Base-by-base conservation (phyloP, 805 yeast species). In the Yamadazyma laniorum region DNA sequence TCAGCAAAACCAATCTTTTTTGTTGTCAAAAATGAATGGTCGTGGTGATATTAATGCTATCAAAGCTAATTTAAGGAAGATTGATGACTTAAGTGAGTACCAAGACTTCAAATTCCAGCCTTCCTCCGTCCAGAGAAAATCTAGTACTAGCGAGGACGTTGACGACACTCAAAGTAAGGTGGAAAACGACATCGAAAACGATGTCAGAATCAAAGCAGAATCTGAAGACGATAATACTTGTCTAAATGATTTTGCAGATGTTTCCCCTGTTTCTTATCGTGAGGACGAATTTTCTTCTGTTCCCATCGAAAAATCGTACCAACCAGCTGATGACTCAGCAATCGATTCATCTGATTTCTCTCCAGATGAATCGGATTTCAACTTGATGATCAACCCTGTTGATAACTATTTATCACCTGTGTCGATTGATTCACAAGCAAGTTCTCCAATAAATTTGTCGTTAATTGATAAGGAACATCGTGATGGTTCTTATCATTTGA, bases 381-480 rank as follows among this genome's bases (percentile, higher is more conserved):
- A 37, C 29, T 17, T 33, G 9, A 23, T 25, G 9, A 14, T 34
- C 5, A 40, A 39, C 26, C 36, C 39, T 18, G 26, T 34, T 19
- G 47, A 47, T 25, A 35, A 60, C 54, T 67, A 65, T 46, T 56
- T 67, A 39, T 64, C 71, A n/a, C 74, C 74, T 14, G 63, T 67
- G 21, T 65, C 71, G 30, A 65, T 67, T 36, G 58, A 62, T 45
- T 62, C 69, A 1, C 67, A 72, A 8, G 48, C 55, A 23, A 61
- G 56, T 48, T 63, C 71, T 3, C 72, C 73, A 13, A 53, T 63
- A 32, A 65, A 67, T 44, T 60, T 67, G 46, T 62, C 67, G 18
- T 53, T 65, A 35, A 37, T 39, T 32, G 41, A 45, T 39, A 36
- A 48, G 25, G 44, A 31, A 36, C 39, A 17, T 22, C 39, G 23